A percentile compares a stretch with the other conserved stretches of the same genome.
Evolutionary conservation across 2,329 filamentous ascomycete species (phyloP).

Genomic region (Xylariaceae sp.): DNA sequence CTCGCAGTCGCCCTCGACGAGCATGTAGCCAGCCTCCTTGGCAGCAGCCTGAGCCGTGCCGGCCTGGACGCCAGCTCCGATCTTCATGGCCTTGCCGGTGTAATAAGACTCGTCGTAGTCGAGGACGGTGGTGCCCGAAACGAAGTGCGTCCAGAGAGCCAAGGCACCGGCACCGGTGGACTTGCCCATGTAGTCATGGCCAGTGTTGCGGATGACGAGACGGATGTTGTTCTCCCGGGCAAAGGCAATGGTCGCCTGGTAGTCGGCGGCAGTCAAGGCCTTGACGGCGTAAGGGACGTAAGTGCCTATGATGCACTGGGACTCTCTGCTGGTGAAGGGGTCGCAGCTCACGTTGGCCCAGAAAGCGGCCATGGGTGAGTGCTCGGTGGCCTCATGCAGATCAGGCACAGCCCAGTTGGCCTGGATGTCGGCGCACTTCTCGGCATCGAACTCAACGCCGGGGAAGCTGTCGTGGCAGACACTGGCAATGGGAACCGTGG

Average conservation of each 20-base stretch:
- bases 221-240: constrained; percentile 38
- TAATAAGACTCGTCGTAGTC: constrained; percentile 29
- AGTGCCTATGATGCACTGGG: constrained; percentile 36
- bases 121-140: constrained; percentile 35
- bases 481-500: constrained; percentile 39
- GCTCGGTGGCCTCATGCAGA: constrained; percentile 14
- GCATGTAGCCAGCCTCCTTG: not conserved
- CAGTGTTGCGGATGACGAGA: constrained; percentile 43
- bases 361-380: constrained; percentile 5
- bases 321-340: constrained; percentile 31
- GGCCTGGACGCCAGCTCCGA: constrained; percentile 3
- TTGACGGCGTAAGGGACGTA: constrained; percentile 32
- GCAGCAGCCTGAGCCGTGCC: not conserved
- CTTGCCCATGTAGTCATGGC: constrained; percentile 45
- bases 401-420: constrained; percentile 13
- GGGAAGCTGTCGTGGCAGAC: constrained; percentile 36
- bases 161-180: constrained; percentile 46
- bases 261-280: constrained; percentile 21
- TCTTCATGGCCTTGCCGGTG: constrained; percentile 29
- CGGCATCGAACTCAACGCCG: constrained; percentile 12
- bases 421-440: constrained; percentile 13
- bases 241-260: constrained; percentile 27
- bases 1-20: not conserved
- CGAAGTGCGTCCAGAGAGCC: constrained; percentile 41
- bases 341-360: constrained; percentile 29